A percentile compares a stretch with the other conserved stretches of the same genome.
Evolutionary conservation across 495 filamentous ascomycete genomes (phyloP).

Genomic region (Trichoderma parareesei): DNA sequence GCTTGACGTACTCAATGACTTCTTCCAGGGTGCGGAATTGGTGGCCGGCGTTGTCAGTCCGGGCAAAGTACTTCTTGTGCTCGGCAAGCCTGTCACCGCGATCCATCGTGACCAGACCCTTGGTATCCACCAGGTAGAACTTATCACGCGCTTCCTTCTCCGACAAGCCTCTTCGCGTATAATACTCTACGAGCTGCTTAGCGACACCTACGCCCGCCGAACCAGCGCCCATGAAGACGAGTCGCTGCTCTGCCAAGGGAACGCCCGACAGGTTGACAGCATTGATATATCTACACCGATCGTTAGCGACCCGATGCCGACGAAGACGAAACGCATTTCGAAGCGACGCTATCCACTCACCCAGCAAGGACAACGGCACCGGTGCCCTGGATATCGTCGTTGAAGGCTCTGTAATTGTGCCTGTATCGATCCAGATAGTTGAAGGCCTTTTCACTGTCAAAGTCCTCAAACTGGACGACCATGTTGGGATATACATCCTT

Average conservation of each 20-base stretch:
- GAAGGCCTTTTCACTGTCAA: conserved; percentile 90
- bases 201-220: conserved; percentile 94
- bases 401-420: conserved; percentile 87
- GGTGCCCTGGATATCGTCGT: conserved; percentile 97
- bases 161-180: conserved; percentile 85
- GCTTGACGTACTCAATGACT: conserved; percentile 87
- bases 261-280: conserved; percentile 84
- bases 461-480: conserved; percentile 97
- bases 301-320: conserved; percentile 15
- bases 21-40: conserved; percentile 87
- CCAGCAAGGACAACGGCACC: conserved; percentile 91
- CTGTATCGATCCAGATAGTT: conserved; percentile 84
- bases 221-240: conserved; percentile 94
- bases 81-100: conserved; percentile 90
- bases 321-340: not conserved
- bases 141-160: conserved; percentile 82
- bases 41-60: conserved; percentile 80
- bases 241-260: conserved; percentile 80
- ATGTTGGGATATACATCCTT: conserved; percentile 85
- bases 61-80: conserved; percentile 97
- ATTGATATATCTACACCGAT: conserved; percentile 60
- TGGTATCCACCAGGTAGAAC: conserved; percentile 97
- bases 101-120: conserved; percentile 88
- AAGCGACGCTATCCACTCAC: conserved; percentile 26
- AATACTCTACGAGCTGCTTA: conserved; percentile 93